Conservation (phyloP, 2,329 filamentous ascomycete species). For the Ceratocystis alfenasii region DNA sequence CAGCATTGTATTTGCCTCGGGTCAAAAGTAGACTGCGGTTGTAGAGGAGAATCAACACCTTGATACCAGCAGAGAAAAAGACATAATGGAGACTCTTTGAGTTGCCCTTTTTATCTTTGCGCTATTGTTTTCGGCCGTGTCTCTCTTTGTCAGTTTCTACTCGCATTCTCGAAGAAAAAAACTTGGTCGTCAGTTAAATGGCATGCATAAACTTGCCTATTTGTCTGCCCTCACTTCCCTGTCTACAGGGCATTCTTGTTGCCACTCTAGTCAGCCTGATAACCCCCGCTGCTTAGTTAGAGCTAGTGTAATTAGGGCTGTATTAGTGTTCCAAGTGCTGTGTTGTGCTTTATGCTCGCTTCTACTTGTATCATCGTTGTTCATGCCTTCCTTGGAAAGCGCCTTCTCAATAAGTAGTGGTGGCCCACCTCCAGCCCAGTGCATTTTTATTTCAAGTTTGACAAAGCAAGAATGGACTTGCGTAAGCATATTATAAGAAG, state of each 20-base stretch:
- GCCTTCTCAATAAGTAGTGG: neutral
- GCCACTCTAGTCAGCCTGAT: neutral
- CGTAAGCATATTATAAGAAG: too few relatives aligned
- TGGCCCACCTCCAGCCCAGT: slow-evolving; percentile 2
- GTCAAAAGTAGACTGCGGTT: too few relatives aligned
- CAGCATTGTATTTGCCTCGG: too few relatives aligned
- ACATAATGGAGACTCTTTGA: neutral
- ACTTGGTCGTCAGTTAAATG: neutral
- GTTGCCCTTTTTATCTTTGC: neutral
- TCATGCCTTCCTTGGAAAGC: neutral
- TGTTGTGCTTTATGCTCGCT: neutral
- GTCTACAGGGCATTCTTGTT: neutral
- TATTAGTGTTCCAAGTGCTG: too few relatives aligned
- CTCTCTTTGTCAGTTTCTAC: slow-evolving; percentile 1
- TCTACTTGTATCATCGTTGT: neutral
- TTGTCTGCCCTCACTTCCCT: neutral
- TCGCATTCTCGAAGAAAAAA: neutral
- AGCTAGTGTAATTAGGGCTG: too few relatives aligned
- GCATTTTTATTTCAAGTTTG: neutral
- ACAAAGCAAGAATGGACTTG: too few relatives aligned
- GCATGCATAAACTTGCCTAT: neutral
- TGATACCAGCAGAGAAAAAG: neutral
- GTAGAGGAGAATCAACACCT: too few relatives aligned
- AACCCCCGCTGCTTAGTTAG: neutral
- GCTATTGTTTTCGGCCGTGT: neutral